phyloP scores from a whole-genome alignment of 2,329 filamentous ascomycete species.

The Lizonia empirigonia region DNA sequence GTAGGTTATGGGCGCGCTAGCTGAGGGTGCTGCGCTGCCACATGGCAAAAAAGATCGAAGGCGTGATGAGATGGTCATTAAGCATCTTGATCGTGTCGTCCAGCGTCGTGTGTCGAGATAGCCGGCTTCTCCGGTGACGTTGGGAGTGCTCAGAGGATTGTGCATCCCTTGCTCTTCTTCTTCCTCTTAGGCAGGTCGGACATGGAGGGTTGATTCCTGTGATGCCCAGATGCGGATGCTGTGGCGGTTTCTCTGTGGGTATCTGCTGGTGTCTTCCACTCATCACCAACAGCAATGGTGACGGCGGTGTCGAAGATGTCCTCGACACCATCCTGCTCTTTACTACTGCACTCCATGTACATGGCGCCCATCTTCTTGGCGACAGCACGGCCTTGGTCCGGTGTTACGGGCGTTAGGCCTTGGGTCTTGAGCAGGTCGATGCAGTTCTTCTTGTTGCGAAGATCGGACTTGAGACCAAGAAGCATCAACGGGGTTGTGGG shows the following conservation, averaged over 20 bases:
- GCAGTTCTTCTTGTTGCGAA: constrained; percentile 92
- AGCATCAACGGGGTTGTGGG: constrained; percentile 95
- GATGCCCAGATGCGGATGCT: constrained; percentile 26
- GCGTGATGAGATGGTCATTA: constrained; percentile 44
- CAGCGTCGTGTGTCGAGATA: constrained; percentile 47
- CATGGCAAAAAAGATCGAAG: constrained; percentile 25
- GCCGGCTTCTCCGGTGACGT: constrained; percentile 24
- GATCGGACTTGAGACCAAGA: constrained; percentile 94
- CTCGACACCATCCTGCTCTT: constrained; percentile 94
- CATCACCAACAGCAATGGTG: constrained; percentile 84
- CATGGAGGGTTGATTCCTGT: constrained; percentile 27
- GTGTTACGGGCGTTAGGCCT: constrained; percentile 91
- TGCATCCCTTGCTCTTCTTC: constrained; percentile 49
- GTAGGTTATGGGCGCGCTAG: constrained; percentile 5
- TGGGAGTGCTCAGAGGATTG: constrained; percentile 43
- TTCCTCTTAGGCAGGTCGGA: constrained; percentile 39
- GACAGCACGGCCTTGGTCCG: constrained; percentile 84
- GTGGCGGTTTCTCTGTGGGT: constrained; percentile 17
- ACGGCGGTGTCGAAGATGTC: constrained; percentile 95
- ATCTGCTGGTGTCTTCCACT: constrained; percentile 42
- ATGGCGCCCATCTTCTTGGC: constrained; percentile 91
- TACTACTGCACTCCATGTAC: constrained; percentile 99
- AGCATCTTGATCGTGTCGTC: constrained; percentile 50
- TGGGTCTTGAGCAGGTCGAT: constrained; percentile 99
- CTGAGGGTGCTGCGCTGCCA: background rate